Conservation (phyloP, 2,329 filamentous ascomycete genomes). For the Ceratocystis ficicola region DNA sequence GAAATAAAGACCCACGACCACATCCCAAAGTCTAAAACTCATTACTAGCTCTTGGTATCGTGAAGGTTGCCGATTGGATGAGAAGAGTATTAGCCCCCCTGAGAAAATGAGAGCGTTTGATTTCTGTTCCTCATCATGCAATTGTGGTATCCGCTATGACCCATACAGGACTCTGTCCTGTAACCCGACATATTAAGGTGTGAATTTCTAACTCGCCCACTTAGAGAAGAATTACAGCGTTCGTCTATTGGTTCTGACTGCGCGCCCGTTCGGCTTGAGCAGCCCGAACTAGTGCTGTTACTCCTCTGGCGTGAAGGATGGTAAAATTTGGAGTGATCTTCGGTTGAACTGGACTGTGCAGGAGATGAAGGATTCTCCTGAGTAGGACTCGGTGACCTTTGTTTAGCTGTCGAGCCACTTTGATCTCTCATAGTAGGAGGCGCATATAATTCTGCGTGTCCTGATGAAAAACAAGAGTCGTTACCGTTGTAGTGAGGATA, state of each 20-base stretch:
- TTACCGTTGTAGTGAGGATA: neutral
- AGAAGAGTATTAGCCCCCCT: neutral
- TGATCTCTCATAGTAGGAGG: neutral
- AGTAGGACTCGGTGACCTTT: neutral
- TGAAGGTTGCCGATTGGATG: neutral
- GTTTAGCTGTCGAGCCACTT: no score
- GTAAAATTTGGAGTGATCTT: neutral
- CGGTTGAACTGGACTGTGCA: neutral
- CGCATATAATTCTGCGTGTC: neutral
- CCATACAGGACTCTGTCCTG: no score
- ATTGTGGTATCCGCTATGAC: no score
- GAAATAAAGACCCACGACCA: no score
- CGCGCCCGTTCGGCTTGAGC: accelerated
- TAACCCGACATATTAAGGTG: no score
- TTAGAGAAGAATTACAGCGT: no score
- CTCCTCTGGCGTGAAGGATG: neutral
- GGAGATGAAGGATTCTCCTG: neutral
- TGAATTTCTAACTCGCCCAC: no score
- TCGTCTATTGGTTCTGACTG: no score
- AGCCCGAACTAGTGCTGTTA: no score
- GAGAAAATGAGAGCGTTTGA: neutral
- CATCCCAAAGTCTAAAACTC: neutral
- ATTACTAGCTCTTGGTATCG: neutral
- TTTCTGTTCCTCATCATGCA: neutral
- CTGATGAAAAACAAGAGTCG: neutral